Base-by-base conservation (phyloP, 2,329 filamentous ascomycete species). In the Fusarium falciforme region DNA sequence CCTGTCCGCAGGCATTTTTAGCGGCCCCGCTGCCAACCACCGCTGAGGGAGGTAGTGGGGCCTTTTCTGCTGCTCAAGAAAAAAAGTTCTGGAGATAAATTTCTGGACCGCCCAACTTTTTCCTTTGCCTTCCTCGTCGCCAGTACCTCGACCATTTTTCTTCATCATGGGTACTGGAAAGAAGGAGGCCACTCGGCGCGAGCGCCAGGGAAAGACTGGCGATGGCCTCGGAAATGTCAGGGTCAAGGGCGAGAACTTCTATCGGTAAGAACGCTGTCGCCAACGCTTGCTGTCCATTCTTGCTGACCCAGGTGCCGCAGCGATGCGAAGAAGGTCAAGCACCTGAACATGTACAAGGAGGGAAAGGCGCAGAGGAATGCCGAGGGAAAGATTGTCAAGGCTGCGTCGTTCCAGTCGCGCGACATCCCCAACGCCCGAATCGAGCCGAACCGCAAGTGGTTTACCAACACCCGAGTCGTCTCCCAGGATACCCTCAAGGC, bases 161-260 rank as follows among this genome's bases (percentile, higher is more conserved):
- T 64, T 79, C 77, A 80, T 75, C 67, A 98, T 98, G 95, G 95
- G 95, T 85, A 93, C 92, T 79, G 92, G 91, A 79, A 98, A 98
- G 89, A 98, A 98, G 85, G 96, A 98, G 85, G 91, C 91, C 74
- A 89, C 87, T 83, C 92, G 96, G 85, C 93, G 93, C 83, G 89
- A 89, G 86, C 93, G 95, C 83, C 92, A 98, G 89, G 94, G 94
- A 77, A 96, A 95, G 86, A 90, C 89, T 59, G 90, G 90, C 76
- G 93, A 96, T 90, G 94, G 94, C 82, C 94, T 98, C 90, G 91
- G 86, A 79, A 98, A 98, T 86, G 94, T 98, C 80, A 94, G 92
- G 80, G 88, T 91, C 78, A 99, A 99, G 87, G 96, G 96, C 85
- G 96, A 98, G 88, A 98, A 98, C 87, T 99, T 98, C 87, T 98